These are phyloP conservation scores for Talaromyces nanjingensis DNA, from an alignment of 495 filamentous ascomycete species.

Conservation along the genomic window DNA sequence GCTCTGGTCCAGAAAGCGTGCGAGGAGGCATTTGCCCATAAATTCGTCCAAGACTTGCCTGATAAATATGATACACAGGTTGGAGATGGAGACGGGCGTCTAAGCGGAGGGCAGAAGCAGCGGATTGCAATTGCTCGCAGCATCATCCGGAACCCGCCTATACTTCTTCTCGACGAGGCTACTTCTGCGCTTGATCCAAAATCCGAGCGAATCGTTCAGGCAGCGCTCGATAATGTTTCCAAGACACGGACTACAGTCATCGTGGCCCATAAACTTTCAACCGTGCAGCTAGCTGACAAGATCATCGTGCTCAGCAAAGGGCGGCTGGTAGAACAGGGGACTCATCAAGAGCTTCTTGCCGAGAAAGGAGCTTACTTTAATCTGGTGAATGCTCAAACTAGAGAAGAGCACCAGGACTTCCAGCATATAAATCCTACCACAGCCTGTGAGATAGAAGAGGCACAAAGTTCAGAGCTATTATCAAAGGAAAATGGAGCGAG, in stretches of 20 bases:
- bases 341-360: conserved; percentile 34
- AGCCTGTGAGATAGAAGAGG: background rate
- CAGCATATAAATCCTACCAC: background rate
- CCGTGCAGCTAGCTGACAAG: conserved; percentile 43
- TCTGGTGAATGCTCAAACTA: conserved; percentile 29
- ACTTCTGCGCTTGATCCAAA: conserved; percentile 45
- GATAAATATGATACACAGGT: conserved; percentile 27
- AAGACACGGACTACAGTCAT: conserved; percentile 33
- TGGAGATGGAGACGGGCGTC: conserved; percentile 25
- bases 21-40: conserved; percentile 18
- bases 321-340: conserved; percentile 40
- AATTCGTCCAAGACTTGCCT: conserved; percentile 30
- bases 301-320: conserved; percentile 49
- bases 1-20: conserved; percentile 17
- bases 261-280: conserved; percentile 54
- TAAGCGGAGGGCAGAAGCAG: conserved; percentile 49
- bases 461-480: background rate
- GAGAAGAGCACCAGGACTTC: conserved; percentile 11
- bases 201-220: conserved; percentile 41
- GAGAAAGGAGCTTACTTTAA: conserved; percentile 38
- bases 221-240: conserved; percentile 34
- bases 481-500: no score
- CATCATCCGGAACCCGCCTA: conserved; percentile 74
- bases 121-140: conserved; percentile 65
- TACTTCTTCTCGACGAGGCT: conserved; percentile 59